Evolutionary conservation across 441 rosid species (phyloP), one percentile per base, ranked within the genome.

Genomic region (Geranium incanum): DNA sequence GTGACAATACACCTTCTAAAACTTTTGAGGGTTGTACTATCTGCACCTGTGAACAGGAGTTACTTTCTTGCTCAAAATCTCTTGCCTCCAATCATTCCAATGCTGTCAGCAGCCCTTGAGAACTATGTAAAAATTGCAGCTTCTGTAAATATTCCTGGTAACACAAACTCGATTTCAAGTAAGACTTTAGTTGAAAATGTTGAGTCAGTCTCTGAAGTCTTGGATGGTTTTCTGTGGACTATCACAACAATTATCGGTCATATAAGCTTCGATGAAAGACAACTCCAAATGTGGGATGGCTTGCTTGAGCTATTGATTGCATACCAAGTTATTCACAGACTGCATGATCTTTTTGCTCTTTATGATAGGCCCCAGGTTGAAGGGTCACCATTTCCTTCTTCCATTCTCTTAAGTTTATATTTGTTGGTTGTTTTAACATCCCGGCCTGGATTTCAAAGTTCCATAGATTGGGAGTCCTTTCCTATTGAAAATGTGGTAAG

Each of bases 331-430:
- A 83, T 89, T 78, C 91, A 89, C 69, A 80, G 87, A 36, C 73
- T 89, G 71, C 83, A 89, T 50, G 95, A 89, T 80, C 92, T 89
- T 72, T 87, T 87, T 75, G 92, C 92, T 38, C 88, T 89, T 28
- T 89, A 89, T 81, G 95, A 89, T 77, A 84, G 92, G 84, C 92
- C 95, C 69, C 95, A 89, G 78, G 89, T 86, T 69, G 95, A 89
- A 84, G 95, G 95, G 68, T 85, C 86, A 9, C 87, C 95, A 5
- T 87, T 89, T 77, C 92, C 95, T 79, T 83, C 90, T 66, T 86
- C 95, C 36, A 89, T 89, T 76, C 86, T 85, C 71, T 71, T 83
- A 73, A 83, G 95, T 71, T 85, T 89, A 73, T 77, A 84, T 76
- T 80, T 89, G 66, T 77, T 89, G 85, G 91, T 86, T 67, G 86